These are phyloP conservation scores for Aspergillus tanneri DNA, from an alignment of 2,329 filamentous ascomycete genomes.

Conservation along the genomic window DNA sequence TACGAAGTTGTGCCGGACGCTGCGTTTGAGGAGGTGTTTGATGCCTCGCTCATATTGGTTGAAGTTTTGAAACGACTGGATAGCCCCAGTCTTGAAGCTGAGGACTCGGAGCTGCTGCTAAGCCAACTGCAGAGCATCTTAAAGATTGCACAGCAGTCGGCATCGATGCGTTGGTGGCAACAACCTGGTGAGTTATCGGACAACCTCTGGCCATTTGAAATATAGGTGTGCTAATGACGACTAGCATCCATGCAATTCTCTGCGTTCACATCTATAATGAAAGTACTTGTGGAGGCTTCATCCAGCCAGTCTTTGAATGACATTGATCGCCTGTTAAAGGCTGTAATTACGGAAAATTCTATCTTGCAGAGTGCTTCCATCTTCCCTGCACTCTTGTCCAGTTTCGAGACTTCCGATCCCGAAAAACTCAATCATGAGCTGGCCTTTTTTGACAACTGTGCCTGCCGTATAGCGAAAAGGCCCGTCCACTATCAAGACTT, in stretches of 20 bases:
- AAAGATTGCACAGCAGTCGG: slow-evolving; percentile 74
- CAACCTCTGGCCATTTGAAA: neutral
- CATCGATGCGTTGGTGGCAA: slow-evolving; percentile 87
- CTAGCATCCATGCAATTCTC: slow-evolving; percentile 42
- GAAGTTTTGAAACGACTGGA: slow-evolving; percentile 65
- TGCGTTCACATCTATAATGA: slow-evolving; percentile 43
- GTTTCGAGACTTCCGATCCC: slow-evolving; percentile 36
- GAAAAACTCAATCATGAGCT: slow-evolving; percentile 43
- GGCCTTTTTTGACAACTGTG: slow-evolving; percentile 82
- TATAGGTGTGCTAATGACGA: slow-evolving; percentile 6
- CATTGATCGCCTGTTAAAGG: slow-evolving; percentile 35
- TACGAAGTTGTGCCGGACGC: slow-evolving; percentile 78
- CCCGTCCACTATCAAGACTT: slow-evolving; percentile 76
- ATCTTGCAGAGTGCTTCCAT: slow-evolving; percentile 35
- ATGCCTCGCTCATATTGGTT: slow-evolving; percentile 75
- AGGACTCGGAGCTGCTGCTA: slow-evolving; percentile 58
- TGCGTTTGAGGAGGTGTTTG: slow-evolving; percentile 80
- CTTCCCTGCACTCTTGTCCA: slow-evolving; percentile 40
- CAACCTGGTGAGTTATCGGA: slow-evolving; percentile 54
- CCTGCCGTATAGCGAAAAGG: slow-evolving; percentile 69
- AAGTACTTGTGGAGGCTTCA: slow-evolving; percentile 34
- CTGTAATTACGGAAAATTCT: slow-evolving; percentile 39
- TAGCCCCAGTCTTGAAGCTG: slow-evolving; percentile 42
- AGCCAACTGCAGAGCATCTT: slow-evolving; percentile 81
- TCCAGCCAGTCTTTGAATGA: slow-evolving; percentile 34